These are phyloP conservation scores for Fomitopsis pulvina DNA, from an alignment of 768 basidiomycete species.

Conservation along the genomic window DNA sequence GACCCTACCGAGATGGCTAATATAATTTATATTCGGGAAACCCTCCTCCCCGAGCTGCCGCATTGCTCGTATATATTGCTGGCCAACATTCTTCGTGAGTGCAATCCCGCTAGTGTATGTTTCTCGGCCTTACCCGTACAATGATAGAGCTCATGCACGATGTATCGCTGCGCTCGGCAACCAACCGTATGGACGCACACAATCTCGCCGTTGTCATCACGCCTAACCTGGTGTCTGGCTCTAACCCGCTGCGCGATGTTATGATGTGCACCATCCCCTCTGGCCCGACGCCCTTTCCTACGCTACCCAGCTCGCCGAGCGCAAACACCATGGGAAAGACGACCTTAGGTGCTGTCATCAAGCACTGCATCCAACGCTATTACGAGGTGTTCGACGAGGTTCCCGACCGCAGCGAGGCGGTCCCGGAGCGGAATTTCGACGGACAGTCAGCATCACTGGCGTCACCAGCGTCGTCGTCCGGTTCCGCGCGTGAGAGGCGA, in stretches of 20 bases:
- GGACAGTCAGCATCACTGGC: conserved; percentile 2
- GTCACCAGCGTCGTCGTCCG: conserved; percentile 13
- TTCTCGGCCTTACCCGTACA: background rate
- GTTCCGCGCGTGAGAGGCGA: conserved; percentile 20
- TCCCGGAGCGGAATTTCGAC: conserved; percentile 5
- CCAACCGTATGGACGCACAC: conserved; percentile 77
- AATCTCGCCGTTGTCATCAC: conserved; percentile 76
- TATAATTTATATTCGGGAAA: conserved; percentile 62
- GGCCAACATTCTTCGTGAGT: conserved; percentile 40
- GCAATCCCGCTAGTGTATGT: background rate
- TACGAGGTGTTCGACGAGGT: conserved; percentile 84
- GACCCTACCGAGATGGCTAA: conserved; percentile 51
- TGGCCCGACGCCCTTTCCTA: conserved; percentile 32
- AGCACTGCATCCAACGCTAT: conserved; percentile 75
- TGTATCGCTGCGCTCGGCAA: conserved; percentile 57
- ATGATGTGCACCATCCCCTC: conserved; percentile 63
- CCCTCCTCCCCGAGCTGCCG: conserved; percentile 58
- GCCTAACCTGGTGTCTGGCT: conserved; percentile 72
- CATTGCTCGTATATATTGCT: conserved; percentile 71
- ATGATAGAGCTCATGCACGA: conserved; percentile 70
- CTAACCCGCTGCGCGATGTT: conserved; percentile 65
- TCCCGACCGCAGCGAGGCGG: conserved; percentile 61
- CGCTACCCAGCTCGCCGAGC: conserved; percentile 15
- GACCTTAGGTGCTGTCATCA: conserved; percentile 66
- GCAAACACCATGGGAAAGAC: conserved; percentile 39